Evolutionary conservation across 1,139 yeast species (phyloP), one percentile per base, ranked within the genome.

Genomic region (Arxiozyma bovina): DNA sequence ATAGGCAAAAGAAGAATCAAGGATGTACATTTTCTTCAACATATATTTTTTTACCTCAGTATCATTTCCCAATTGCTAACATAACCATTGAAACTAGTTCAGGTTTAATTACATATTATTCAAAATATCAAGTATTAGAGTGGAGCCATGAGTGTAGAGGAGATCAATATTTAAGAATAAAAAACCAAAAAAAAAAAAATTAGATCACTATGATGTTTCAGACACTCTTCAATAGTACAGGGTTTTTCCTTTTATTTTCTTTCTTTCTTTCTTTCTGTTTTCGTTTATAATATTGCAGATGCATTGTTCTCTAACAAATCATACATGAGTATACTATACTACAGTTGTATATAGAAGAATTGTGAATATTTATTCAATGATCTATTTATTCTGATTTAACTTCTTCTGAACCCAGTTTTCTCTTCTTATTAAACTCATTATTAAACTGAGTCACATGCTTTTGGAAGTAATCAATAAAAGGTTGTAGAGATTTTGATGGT

Each of bases 381-480:
- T 17, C 6, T 20, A 11, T 45, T 30, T 27, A 18, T 30, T 45
- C 48, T 27, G 25, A 43, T 20, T 12, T 50, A 50, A 27, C 47
- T 48, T 43, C 52, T 51, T 8, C 34, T 3, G 48, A 20, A 15
- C 55, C 59, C 18, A 53, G 45, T 54, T 74, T 75, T 69, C 85
- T 73, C 64, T 80, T 79, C 7, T 70, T 66, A 2, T 40, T 40
- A 30, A 43, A 42, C 18, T 40, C 34, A 8, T 46, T 42, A 22
- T 23, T 67, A 55, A 90, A 70, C 1, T 69, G 73, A 53, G 73
- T 74, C 17, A 88, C 94, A 70, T 82, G 87, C 52, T 73, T 74
- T 44, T 80, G 78, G 69, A 91, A 93, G 57, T 77, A 73, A n/a
- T 82, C 83, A 40, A 89, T 78, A 63, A 86, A 89, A 1, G 90